These are phyloP conservation scores for Posidonia oceanica DNA, from an alignment of 116 monocot species.

Conservation along the genomic window DNA sequence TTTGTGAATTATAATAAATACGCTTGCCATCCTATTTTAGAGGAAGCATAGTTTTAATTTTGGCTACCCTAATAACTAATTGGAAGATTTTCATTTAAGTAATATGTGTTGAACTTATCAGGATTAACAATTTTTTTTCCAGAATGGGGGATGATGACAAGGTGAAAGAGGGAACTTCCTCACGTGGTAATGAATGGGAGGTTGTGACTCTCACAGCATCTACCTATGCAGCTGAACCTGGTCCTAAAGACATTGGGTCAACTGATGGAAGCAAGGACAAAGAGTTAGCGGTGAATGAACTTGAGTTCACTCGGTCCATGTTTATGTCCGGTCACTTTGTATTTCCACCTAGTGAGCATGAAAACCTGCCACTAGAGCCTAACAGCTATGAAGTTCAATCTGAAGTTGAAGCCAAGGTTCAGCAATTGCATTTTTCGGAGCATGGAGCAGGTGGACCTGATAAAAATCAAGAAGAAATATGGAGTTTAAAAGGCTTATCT, in stretches of 20 bases:
- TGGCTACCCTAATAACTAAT: too few species aligned
- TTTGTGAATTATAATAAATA: too few species aligned
- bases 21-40: too few species aligned
- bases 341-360: slow-evolving; percentile 43
- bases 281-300: slow-evolving; percentile 15
- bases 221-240: slow-evolving; percentile 36
- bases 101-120: too few species aligned
- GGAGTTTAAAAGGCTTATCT: slow-evolving; percentile 2
- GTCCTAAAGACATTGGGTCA: slow-evolving; percentile 18
- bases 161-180: slow-evolving; percentile 13
- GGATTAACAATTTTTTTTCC: background rate
- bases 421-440: background rate
- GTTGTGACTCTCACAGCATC: slow-evolving; percentile 37
- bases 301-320: slow-evolving; percentile 31
- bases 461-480: slow-evolving; percentile 11
- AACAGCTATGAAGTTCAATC: slow-evolving; percentile 15
- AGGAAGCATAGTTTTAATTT: too few species aligned
- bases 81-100: too few species aligned
- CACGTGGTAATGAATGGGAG: slow-evolving; percentile 22
- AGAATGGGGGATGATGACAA: slow-evolving; percentile 20
- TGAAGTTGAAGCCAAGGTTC: slow-evolving; percentile 6
- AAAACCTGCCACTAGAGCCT: slow-evolving; percentile 28
- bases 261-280: slow-evolving; percentile 16
- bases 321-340: slow-evolving; percentile 77
- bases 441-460: slow-evolving; percentile 1